Evolutionary conservation across 371 early-diverging fungal genomes (phyloP), one percentile per base, ranked within the genome.

Genomic region (Mortierella sp.): DNA sequence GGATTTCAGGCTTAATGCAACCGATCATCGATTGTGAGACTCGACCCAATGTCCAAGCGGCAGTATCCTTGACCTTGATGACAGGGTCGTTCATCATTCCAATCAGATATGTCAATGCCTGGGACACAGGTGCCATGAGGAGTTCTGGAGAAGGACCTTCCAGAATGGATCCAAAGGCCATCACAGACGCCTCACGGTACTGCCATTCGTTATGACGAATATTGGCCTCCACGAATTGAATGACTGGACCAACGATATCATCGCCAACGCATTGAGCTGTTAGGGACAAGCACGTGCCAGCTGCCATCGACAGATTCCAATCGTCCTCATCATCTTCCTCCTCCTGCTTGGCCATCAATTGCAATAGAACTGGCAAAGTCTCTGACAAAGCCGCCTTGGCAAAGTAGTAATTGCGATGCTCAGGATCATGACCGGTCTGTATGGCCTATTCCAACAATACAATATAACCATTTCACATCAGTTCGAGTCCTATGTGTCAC

Each of bases 291-390:
- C 97, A 97, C 9, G 97, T 96, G 34, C 94, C 94, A 26, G 99
- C 94, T n/a, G 98, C 96, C 97, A 96, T 98, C 8, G 95, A 86
- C 41, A 93, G 87, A 69, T 92, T 96, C 98, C 98, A 98, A 74
- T 97, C 98, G 72, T 98, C 98, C 65, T 96, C 98, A 66, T 98
- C 99, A 21, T 93, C 95, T 60, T 97, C 97, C 70, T 96, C 98
- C 46, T 98, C 98, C 83, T 93, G 83, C 60, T 95, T 94, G 54
- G 96, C 95, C 79, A 98, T 82, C 56, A 96, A 74, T 80, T 82
- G 89, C 52, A 97, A 84, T 28, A 98, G 84, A n/a, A 92, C 91
- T 19, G 96, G 94, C 38, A 95, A 78, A 53, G 97, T 89, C 63
- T 95, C 92, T 16, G 82, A 72, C n/a, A 91, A 81, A 38, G 93